Conservation (phyloP, 2,329 filamentous ascomycete species). For the Talaromyces sp. region DNA sequence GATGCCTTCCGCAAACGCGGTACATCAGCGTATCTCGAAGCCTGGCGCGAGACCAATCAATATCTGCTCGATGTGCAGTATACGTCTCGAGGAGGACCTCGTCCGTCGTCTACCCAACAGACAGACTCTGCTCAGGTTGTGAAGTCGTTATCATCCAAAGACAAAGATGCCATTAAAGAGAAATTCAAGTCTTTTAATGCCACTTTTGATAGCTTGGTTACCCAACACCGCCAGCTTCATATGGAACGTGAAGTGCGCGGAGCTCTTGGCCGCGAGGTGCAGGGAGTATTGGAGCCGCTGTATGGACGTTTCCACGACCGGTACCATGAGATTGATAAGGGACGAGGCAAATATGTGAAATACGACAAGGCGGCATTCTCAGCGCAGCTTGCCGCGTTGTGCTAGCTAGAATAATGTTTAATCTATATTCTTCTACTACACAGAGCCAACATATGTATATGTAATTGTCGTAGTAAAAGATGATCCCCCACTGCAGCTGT, state of each 20-base stretch:
- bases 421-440: neutral
- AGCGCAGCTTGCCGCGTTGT: slow-evolving; percentile 54
- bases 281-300: slow-evolving; percentile 86
- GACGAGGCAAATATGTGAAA: slow-evolving; percentile 96
- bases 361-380: slow-evolving; percentile 86
- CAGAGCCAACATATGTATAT: no score
- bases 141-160: slow-evolving; percentile 80
- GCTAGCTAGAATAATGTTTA: slow-evolving; percentile 19
- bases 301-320: slow-evolving; percentile 96
- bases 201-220: slow-evolving; percentile 83
- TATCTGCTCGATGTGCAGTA: slow-evolving; percentile 89
- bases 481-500: neutral
- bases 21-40: slow-evolving; percentile 74
- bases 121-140: slow-evolving; percentile 80
- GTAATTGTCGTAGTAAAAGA: slow-evolving; percentile 19
- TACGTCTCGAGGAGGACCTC: slow-evolving; percentile 67
- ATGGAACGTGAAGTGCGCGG: slow-evolving; percentile 90
- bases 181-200: slow-evolving; percentile 92
- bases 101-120: slow-evolving; percentile 65
- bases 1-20: slow-evolving; percentile 88
- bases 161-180: slow-evolving; percentile 93
- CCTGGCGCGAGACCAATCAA: slow-evolving; percentile 83
- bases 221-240: slow-evolving; percentile 74
- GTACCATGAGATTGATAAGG: slow-evolving; percentile 97
- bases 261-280: slow-evolving; percentile 78